Evolutionary conservation across 208 protist genomes (phyloP).

Genomic region (Trypanosoma rangeli): DNA sequence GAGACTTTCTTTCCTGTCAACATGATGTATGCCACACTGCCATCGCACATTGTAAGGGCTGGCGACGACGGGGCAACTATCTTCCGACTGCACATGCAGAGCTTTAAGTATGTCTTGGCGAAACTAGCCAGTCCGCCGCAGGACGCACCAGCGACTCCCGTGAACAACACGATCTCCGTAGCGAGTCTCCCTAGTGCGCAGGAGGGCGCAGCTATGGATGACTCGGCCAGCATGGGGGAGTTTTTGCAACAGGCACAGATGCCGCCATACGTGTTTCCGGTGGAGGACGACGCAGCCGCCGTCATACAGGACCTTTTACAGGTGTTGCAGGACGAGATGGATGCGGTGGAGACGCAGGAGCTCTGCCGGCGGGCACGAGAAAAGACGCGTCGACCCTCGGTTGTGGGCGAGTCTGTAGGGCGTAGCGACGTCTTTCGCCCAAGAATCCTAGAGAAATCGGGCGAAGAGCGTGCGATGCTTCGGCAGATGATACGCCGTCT

Average conservation of each 20-base stretch:
- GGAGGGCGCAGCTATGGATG: neutral
- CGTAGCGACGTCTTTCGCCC: slow-evolving; percentile 4
- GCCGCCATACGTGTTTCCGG: neutral
- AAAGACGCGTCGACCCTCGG: neutral
- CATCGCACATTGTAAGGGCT: slow-evolving; percentile 4
- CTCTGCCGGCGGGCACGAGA: neutral
- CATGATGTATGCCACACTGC: slow-evolving; percentile 1
- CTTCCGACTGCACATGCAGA: slow-evolving; percentile 1
- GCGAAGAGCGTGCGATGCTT: slow-evolving; percentile 5
- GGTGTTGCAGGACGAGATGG: slow-evolving; percentile 1
- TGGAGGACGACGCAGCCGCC: neutral
- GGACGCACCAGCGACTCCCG: no score
- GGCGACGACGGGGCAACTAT: slow-evolving; percentile 9
- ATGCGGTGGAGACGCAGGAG: neutral
- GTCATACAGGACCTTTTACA: no score
- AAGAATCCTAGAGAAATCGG: neutral
- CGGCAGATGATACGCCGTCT: neutral
- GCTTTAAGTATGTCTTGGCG: slow-evolving; percentile 10
- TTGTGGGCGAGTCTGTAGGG: slow-evolving; percentile 6
- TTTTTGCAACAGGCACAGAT: neutral
- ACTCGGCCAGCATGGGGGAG: neutral
- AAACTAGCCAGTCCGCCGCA: no score
- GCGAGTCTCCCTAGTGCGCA: neutral
- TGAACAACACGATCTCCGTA: no score
- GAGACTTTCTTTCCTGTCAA: slow-evolving; percentile 5